Evolutionary conservation across 1,284 basidiomycete species (phyloP), one percentile per base, ranked within the genome.

Genomic region (Leccinum subatratum): DNA sequence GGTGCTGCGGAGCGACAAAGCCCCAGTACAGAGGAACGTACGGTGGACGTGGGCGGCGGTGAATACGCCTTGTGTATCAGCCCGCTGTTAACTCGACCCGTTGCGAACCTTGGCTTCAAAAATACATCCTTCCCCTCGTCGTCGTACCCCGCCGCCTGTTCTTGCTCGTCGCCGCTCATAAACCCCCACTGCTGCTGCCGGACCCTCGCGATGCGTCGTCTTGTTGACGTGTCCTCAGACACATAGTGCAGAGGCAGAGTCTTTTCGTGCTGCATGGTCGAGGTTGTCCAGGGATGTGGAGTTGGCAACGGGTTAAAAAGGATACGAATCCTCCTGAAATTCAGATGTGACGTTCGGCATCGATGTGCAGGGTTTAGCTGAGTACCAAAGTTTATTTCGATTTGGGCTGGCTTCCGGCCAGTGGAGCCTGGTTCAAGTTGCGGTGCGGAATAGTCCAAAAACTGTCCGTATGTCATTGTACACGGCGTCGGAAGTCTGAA

Each of bases 41-140:
- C 90, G 65, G 92, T 80, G 57, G 85, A 87, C 12, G 89, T 86
- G 22, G 91, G 85, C 28, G 91, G 91, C 1, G 90, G 89, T 3
- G 81, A 78, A 18, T 83, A 86, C 1, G 82, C 81, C 66, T 84
- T 84, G 45, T 86, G 83, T 63, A 84, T 77, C 22, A 88, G 83
- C 8, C 89, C 89, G 68, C 88, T 88, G 56, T 83, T 81, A 59
- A 88, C 75, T 42, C 83, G 83, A 59, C 79, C 78, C 0, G 70
- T 80, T n/a, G 81, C 72, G 18, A 82, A 77, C 66, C 82, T 82
- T 63, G 82, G 78, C 79, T 92, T 93, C 72, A 81, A 82, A 73
- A 89, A 92, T 12, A 90, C 86, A 67, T 88, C 89, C 79, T 92
- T 92, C 30, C 89, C 86, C 68, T 86, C 86, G 74, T 89, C 88